Conservation (phyloP, 2,329 filamentous ascomycete species). For the Nannizziopsis barbatae region DNA sequence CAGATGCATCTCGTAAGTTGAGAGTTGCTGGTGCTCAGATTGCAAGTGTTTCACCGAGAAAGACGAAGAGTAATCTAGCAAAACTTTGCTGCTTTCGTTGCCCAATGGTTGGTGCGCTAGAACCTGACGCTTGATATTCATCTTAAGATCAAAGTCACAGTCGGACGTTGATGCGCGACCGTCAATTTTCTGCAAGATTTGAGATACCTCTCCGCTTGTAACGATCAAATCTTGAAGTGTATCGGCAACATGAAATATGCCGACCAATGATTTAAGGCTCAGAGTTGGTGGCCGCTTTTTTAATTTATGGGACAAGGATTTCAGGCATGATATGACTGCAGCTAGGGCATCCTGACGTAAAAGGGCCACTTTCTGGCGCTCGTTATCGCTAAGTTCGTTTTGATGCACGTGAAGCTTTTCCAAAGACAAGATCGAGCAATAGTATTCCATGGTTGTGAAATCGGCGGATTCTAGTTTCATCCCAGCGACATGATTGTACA, state of each 20-base stretch:
- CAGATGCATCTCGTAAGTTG: conserved; percentile 27
- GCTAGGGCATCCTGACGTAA: conserved; percentile 28
- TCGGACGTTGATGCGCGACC: conserved; percentile 27
- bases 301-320: conserved; percentile 26
- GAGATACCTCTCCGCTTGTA: conserved; percentile 27
- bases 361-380: conserved; percentile 23
- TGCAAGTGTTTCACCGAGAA: conserved; percentile 29
- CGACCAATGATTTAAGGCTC: conserved; percentile 24
- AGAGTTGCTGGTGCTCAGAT: conserved; percentile 29
- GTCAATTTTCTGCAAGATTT: conserved; percentile 27
- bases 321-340: conserved; percentile 27
- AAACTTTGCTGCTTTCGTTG: conserved; percentile 1
- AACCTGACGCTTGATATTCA: conserved; percentile 27
- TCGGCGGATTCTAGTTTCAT: conserved; percentile 25
- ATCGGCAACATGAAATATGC: conserved; percentile 30
- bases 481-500: conserved; percentile 24
- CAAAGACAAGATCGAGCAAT: conserved; percentile 28
- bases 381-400: conserved; percentile 22
- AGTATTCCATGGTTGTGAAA: conserved; percentile 28
- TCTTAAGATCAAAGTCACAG: conserved; percentile 21
- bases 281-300: conserved; percentile 24
- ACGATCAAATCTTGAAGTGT: conserved; percentile 31
- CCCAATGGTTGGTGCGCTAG: conserved; percentile 22
- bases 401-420: conserved; percentile 27
- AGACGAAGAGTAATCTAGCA: conserved; percentile 24